Conservation (phyloP, 169 alveolate genomes). For the Babesia gibsoni region DNA sequence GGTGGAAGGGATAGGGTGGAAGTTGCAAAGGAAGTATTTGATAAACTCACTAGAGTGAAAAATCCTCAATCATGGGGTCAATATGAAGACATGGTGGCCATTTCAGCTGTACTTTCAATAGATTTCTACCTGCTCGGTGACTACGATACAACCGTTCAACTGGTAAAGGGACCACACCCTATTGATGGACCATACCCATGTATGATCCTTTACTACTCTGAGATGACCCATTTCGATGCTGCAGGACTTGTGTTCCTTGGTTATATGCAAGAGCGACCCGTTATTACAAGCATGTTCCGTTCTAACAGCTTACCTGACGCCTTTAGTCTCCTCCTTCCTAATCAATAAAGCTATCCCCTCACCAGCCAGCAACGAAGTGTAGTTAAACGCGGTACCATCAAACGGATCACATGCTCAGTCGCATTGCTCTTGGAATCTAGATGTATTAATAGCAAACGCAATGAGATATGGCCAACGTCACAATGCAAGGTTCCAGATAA, state of each 20-base stretch:
- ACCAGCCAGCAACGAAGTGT: too few relatives aligned
- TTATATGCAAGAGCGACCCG: neutral
- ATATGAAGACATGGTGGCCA: slow-evolving; percentile 38
- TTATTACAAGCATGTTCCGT: slow-evolving; percentile 9
- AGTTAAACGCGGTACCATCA: too few relatives aligned
- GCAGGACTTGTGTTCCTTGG: slow-evolving; percentile 36
- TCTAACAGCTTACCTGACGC: neutral
- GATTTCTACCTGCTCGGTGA: slow-evolving; percentile 39
- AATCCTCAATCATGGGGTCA: slow-evolving; percentile 52
- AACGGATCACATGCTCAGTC: too few relatives aligned
- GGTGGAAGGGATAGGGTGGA: slow-evolving; percentile 11
- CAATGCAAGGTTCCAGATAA: too few relatives aligned
- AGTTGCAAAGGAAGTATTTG: slow-evolving; percentile 26
- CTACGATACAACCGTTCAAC: slow-evolving; percentile 4
- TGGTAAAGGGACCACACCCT: neutral
- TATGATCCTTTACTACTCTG: slow-evolving; percentile 35
- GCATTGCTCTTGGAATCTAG: too few relatives aligned
- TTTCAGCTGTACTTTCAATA: slow-evolving; percentile 17
- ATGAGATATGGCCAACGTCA: too few relatives aligned
- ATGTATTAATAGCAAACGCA: too few relatives aligned
- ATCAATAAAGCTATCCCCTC: neutral
- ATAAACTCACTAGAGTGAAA: neutral
- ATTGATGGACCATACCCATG: slow-evolving; percentile 2
- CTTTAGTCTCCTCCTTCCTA: neutral
- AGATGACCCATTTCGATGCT: slow-evolving; percentile 46